These are phyloP conservation scores for Plenodomus tracheiphilus DNA, from an alignment of 2,329 filamentous ascomycete species.

Conservation along the genomic window DNA sequence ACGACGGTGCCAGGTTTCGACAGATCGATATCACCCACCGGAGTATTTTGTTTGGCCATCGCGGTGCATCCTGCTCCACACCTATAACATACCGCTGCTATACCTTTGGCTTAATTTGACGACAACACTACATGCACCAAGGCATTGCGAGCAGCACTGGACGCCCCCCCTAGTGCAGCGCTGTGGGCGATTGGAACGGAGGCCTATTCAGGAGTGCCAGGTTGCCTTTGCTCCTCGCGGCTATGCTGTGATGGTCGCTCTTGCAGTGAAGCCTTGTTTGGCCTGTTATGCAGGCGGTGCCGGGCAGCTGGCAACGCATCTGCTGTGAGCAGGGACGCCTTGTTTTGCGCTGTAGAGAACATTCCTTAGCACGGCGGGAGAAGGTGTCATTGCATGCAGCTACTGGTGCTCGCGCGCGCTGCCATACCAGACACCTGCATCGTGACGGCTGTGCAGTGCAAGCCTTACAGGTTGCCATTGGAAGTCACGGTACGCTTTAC, in stretches of 20 bases:
- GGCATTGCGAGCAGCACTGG: conserved; percentile 22
- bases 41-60: conserved; percentile 39
- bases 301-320: too few relatives aligned
- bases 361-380: conserved; percentile 9
- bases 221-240: conserved; percentile 20
- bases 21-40: conserved; percentile 38
- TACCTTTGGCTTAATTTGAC: conserved; percentile 28
- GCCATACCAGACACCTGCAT: conserved; percentile 28
- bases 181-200: conserved; percentile 22
- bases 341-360: conserved; percentile 7
- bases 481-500: too few relatives aligned
- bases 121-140: conserved; percentile 25
- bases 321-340: conserved; percentile 2
- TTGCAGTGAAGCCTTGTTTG: too few relatives aligned
- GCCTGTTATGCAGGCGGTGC: conserved; percentile 18
- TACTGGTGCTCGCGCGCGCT: too few relatives aligned
- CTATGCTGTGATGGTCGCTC: conserved; percentile 22
- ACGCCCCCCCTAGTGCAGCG: conserved; percentile 30
- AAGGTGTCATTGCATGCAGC: conserved; percentile 21
- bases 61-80: conserved; percentile 23
- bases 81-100: conserved; percentile 27
- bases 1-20: conserved; percentile 31
- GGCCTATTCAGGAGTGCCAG: conserved; percentile 17
- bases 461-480: too few relatives aligned
- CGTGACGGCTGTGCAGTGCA: too few relatives aligned